Evolutionary conservation across 2,329 filamentous ascomycete genomes (phyloP).

Genomic region (Thelonectria rubi): DNA sequence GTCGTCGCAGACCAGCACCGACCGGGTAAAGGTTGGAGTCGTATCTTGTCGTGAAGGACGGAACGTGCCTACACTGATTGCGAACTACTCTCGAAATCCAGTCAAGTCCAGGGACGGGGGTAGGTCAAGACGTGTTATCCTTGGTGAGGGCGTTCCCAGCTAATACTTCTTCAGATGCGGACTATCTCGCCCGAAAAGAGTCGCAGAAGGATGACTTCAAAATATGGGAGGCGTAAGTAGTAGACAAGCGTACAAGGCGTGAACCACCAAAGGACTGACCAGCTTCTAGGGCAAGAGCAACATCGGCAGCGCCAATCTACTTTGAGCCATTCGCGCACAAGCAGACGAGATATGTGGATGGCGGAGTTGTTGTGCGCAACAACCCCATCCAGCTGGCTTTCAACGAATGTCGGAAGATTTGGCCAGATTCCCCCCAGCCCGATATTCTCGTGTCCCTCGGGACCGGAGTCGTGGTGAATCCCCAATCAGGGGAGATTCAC

Average conservation of each 20-base stretch:
- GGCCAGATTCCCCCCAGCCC: constrained; percentile 13
- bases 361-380: constrained; percentile 20
- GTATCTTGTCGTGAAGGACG: constrained; percentile 11
- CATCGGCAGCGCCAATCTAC: constrained; percentile 23
- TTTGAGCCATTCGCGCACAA: constrained; percentile 21
- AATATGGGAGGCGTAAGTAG: constrained; percentile 25
- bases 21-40: constrained; percentile 27
- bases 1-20: not conserved
- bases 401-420: constrained; percentile 17
- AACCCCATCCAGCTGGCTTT: constrained; percentile 17
- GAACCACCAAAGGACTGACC: not conserved
- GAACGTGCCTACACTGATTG: constrained; percentile 3
- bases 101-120: not conserved
- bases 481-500: not conserved
- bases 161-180: not conserved
- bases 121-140: not conserved
- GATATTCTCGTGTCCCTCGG: constrained; percentile 19
- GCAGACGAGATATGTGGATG: constrained; percentile 14
- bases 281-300: constrained; percentile 20
- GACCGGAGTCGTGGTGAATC: not conserved
- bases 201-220: constrained; percentile 13
- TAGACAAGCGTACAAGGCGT: not conserved
- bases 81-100: constrained; percentile 26
- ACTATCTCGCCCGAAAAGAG: constrained; percentile 16
- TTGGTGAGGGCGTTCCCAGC: not conserved